Conservation (phyloP, 1,284 basidiomycete genomes). For the Gomphus sp. region DNA sequence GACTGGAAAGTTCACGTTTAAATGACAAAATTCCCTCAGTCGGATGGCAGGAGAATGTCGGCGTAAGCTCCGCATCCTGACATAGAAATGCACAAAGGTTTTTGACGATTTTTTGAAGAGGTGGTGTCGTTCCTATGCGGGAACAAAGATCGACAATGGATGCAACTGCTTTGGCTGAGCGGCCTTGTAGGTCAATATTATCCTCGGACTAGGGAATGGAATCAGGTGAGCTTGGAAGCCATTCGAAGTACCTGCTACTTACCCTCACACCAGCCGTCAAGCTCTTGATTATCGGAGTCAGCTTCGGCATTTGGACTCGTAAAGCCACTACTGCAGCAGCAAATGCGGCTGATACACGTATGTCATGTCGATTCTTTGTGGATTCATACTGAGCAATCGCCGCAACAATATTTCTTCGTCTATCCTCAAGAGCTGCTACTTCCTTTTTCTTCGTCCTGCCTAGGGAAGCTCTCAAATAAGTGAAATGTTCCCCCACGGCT, state of each 20-base stretch:
- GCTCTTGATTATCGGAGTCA: constrained; percentile 93
- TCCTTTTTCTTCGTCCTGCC: constrained; percentile 74
- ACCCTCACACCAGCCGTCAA: constrained; percentile 99
- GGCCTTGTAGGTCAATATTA: constrained; percentile 82
- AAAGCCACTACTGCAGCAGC: constrained; percentile 88
- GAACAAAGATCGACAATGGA: constrained; percentile 85
- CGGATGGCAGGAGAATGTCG: constrained; percentile 70
- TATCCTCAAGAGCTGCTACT: constrained; percentile 68
- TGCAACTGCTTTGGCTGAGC: constrained; percentile 83
- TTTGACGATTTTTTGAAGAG: constrained; percentile 90
- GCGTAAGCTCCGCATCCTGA: constrained; percentile 83
- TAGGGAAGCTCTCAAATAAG: constrained; percentile 62
- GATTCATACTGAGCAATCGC: constrained; percentile 79
- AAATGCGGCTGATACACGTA: constrained; percentile 81
- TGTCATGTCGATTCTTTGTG: constrained; percentile 82
- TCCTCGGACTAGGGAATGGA: constrained; percentile 64
- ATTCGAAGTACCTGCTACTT: constrained; percentile 13
- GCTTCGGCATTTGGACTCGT: constrained; percentile 79
- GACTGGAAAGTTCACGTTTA: constrained; percentile 26
- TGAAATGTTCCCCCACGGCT: constrained; percentile 67
- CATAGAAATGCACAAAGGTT: constrained; percentile 97
- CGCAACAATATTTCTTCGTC: constrained; percentile 61
- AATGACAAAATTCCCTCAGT: constrained; percentile 77
- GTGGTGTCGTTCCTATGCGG: constrained; percentile 49
- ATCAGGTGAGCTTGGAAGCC: constrained; percentile 11